These are phyloP conservation scores for Yamadazyma endophytica DNA, from an alignment of 805 yeast genomes.

Conservation along the genomic window DNA sequence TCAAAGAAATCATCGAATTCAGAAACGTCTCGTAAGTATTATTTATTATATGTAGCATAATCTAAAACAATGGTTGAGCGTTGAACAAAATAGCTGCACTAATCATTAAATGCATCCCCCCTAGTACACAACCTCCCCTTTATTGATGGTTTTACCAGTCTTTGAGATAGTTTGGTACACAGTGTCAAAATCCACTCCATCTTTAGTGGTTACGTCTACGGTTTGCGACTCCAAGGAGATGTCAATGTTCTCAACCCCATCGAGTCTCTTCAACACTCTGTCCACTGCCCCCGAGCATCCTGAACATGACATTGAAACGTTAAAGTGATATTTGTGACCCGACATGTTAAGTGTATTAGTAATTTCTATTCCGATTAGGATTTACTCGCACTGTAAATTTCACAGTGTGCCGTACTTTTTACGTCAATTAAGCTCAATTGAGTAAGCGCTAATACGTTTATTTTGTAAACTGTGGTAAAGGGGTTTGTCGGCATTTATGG, in stretches of 20 bases:
- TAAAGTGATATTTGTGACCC: slow-evolving; percentile 63
- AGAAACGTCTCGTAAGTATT: slow-evolving; percentile 19
- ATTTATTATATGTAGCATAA: neutral
- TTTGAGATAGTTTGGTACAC: slow-evolving; percentile 79
- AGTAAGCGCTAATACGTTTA: too few species aligned
- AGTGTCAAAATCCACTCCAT: slow-evolving; percentile 60
- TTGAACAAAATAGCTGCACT: too few species aligned
- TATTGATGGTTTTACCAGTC: slow-evolving; percentile 80
- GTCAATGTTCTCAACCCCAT: slow-evolving; percentile 70
- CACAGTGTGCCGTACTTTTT: too few species aligned
- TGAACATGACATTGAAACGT: slow-evolving; percentile 82
- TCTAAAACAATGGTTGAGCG: too few species aligned
- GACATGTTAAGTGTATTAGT: slow-evolving; percentile 28
- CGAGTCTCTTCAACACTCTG: slow-evolving; percentile 64
- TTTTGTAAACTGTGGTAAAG: too few species aligned
- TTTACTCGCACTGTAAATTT: too few species aligned
- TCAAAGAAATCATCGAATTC: slow-evolving; percentile 44
- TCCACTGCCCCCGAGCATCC: slow-evolving; percentile 88
- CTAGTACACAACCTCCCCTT: slow-evolving; percentile 11
- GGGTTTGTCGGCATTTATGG: too few species aligned
- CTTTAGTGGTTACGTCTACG: slow-evolving; percentile 66
- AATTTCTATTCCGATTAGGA: neutral
- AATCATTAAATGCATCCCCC: neutral
- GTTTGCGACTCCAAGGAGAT: slow-evolving; percentile 77
- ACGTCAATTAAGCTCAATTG: too few species aligned